Evolutionary conservation across 1,139 yeast genomes (phyloP).

Genomic region (Hansenula lynferdii): DNA sequence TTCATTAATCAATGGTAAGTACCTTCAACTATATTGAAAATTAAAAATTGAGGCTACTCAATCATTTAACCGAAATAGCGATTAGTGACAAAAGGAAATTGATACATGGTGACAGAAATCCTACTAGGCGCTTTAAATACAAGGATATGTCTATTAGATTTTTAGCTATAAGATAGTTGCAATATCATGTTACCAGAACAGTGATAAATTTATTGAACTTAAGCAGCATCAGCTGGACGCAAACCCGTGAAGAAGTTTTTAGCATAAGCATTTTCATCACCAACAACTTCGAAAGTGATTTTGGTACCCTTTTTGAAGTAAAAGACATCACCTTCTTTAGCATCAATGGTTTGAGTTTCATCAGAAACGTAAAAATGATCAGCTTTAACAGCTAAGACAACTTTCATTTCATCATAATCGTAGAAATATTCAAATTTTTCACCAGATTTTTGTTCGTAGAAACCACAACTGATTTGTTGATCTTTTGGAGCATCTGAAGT

Average conservation of each 20-base stretch:
- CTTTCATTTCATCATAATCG: slow-evolving; percentile 63
- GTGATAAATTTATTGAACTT: too few relatives aligned
- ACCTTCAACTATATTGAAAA: too few relatives aligned
- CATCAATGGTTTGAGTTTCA: slow-evolving; percentile 54
- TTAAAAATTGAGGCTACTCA: too few relatives aligned
- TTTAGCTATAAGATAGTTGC: too few relatives aligned
- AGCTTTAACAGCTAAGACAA: slow-evolving; percentile 61
- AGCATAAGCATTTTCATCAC: slow-evolving; percentile 46
- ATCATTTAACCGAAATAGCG: too few relatives aligned
- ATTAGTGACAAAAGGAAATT: too few relatives aligned
- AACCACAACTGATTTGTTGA: slow-evolving; percentile 57
- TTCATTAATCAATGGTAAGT: too few relatives aligned
- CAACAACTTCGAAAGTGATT: slow-evolving; percentile 58
- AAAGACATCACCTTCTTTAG: slow-evolving; percentile 62
- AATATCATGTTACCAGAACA: too few relatives aligned
- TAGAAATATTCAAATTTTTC: slow-evolving; percentile 61
- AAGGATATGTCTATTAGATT: too few relatives aligned
- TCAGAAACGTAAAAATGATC: slow-evolving; percentile 52
- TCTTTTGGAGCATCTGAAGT: slow-evolving; percentile 56
- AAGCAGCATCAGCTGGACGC: slow-evolving; percentile 41
- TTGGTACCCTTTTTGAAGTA: slow-evolving; percentile 64
- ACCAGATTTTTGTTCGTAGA: slow-evolving; percentile 63
- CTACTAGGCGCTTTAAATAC: too few relatives aligned
- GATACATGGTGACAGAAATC: too few relatives aligned
- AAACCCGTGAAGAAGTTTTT: slow-evolving; percentile 63